These are phyloP conservation scores for Tremella yokohamensis DNA, from an alignment of 768 basidiomycete genomes.

Conservation along the genomic window DNA sequence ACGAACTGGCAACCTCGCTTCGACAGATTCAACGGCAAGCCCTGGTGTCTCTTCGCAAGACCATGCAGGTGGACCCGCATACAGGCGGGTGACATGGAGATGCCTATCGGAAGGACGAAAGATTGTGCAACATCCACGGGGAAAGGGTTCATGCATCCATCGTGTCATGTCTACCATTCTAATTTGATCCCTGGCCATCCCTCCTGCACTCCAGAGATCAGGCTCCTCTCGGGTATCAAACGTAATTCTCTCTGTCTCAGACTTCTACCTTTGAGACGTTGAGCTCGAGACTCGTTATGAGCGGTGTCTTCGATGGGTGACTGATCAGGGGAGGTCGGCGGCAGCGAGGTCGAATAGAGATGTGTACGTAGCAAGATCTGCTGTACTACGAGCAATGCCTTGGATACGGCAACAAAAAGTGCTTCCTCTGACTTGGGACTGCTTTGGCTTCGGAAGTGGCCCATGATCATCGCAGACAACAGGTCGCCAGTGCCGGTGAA, in stretches of 20 bases:
- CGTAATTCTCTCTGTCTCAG: slow-evolving; percentile 84
- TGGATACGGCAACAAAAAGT: slow-evolving; percentile 40
- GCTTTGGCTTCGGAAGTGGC: slow-evolving; percentile 57
- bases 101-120: too few relatives aligned
- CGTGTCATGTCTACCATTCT: not conserved
- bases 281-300: slow-evolving; percentile 16
- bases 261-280: slow-evolving; percentile 57
- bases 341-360: slow-evolving; percentile 21
- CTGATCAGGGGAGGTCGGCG: slow-evolving; percentile 12
- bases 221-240: slow-evolving; percentile 70
- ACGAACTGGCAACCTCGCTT: not conserved
- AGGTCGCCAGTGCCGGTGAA: slow-evolving; percentile 96
- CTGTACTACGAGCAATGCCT: slow-evolving; percentile 44
- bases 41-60: not conserved
- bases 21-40: not conserved
- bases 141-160: slow-evolving; percentile 5
- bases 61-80: too few relatives aligned
- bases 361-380: slow-evolving; percentile 45
- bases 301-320: slow-evolving; percentile 21
- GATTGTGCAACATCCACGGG: too few relatives aligned
- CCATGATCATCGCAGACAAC: slow-evolving; percentile 86
- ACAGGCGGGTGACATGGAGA: too few relatives aligned
- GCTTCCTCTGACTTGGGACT: slow-evolving; percentile 14
- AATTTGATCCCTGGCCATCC: slow-evolving; percentile 37
- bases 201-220: slow-evolving; percentile 45